These are phyloP conservation scores for Furcasterigmium furcatum DNA, from an alignment of 2,329 filamentous ascomycete species.

Conservation along the genomic window DNA sequence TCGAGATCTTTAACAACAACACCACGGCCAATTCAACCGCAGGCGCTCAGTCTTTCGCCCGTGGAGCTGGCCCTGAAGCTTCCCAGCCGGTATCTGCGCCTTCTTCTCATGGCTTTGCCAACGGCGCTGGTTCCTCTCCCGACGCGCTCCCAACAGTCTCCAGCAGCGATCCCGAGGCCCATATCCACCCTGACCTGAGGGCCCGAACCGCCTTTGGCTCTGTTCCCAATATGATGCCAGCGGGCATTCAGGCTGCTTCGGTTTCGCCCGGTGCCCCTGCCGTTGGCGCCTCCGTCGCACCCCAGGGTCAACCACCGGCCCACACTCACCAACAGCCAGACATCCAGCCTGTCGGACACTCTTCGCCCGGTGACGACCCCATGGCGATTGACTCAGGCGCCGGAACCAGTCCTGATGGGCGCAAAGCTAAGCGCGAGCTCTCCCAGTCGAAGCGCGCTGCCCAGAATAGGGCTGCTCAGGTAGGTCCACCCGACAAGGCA, in stretches of 20 bases:
- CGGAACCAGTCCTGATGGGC: conserved; percentile 41
- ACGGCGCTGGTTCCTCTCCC: conserved; percentile 26
- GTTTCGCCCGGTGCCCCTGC: conserved; percentile 11
- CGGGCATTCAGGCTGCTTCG: conserved; percentile 14
- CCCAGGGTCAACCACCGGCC: conserved; percentile 8
- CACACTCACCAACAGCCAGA: conserved; percentile 25
- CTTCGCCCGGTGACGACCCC: conserved; percentile 18
- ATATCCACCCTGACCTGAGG: conserved; percentile 47
- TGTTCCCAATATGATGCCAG: conserved; percentile 27
- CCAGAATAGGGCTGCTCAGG: conserved; percentile 95
- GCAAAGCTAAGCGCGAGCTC: conserved; percentile 84
- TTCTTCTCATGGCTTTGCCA: conserved; percentile 42
- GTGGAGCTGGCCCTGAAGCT: conserved; percentile 20
- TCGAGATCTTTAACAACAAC: conserved; percentile 40
- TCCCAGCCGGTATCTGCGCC: conserved; percentile 24
- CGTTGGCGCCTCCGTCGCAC: conserved; percentile 19
- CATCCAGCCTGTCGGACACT: conserved; percentile 11
- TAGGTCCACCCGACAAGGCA: conserved; percentile 32
- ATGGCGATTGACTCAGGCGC: conserved; percentile 27
- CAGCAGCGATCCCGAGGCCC: conserved; percentile 35
- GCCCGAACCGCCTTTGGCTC: conserved; percentile 19
- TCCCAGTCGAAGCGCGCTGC: conserved; percentile 95
- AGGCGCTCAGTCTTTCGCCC: conserved; percentile 17
- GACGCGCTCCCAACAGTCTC: conserved; percentile 28
- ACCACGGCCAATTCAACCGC: conserved; percentile 24